phyloP scores from a whole-genome alignment of 495 filamentous ascomycete genomes.

The Extremus antarcticus region DNA sequence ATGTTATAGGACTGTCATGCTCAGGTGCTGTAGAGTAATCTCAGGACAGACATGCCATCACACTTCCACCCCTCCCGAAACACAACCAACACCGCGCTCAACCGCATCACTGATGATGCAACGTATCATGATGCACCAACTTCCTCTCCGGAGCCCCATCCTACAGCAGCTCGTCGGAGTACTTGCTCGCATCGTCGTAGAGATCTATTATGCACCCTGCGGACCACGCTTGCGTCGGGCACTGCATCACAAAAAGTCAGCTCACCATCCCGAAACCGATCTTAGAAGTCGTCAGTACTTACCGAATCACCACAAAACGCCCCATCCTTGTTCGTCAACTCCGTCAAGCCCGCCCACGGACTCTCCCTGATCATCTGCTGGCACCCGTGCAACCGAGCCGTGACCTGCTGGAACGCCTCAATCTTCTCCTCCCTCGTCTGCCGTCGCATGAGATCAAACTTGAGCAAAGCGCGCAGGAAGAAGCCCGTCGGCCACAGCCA shows the following conservation, averaged over 20 bases:
- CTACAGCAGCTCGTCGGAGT: slow-evolving; percentile 12
- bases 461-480: slow-evolving; percentile 80
- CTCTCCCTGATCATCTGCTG: slow-evolving; percentile 64
- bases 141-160: neutral
- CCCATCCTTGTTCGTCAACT: slow-evolving; percentile 85
- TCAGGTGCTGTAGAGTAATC: too few species aligned
- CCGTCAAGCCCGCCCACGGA: slow-evolving; percentile 85
- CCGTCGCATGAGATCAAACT: slow-evolving; percentile 74
- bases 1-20: too few species aligned
- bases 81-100: neutral
- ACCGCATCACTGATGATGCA: neutral
- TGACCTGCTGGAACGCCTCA: slow-evolving; percentile 91
- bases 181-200: slow-evolving; percentile 71
- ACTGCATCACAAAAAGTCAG: slow-evolving; percentile 38
- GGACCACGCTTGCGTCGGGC: slow-evolving; percentile 92
- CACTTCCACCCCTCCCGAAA: too few species aligned
- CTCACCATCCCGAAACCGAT: slow-evolving; percentile 3
- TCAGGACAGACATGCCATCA: neutral
- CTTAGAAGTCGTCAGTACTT: slow-evolving; percentile 30
- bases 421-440: slow-evolving; percentile 53
- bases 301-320: slow-evolving; percentile 79
- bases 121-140: neutral
- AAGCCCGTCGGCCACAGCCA: slow-evolving; percentile 99
- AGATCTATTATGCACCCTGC: slow-evolving; percentile 87
- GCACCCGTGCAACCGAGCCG: slow-evolving; percentile 67